phyloP scores from a whole-genome alignment of 2,329 filamentous ascomycete genomes.

The Colletotrichum tropicale region DNA sequence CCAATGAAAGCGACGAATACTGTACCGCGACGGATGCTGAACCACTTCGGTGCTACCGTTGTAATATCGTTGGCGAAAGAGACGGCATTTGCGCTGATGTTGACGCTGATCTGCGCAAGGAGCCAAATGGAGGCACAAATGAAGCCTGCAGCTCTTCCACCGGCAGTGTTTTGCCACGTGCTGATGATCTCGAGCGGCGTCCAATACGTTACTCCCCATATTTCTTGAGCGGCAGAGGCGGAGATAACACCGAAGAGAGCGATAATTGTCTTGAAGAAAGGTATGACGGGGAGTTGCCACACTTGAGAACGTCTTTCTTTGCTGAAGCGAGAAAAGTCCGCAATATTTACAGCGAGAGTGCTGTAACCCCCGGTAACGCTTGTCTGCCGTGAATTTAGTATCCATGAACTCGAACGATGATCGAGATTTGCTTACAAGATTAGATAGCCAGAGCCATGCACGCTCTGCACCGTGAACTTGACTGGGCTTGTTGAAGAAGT shows the following conservation, averaged over 20 bases:
- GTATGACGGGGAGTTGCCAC: conserved; percentile 24
- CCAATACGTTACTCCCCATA: neutral
- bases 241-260: neutral
- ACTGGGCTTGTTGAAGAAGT: neutral
- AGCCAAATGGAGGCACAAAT: neutral
- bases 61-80: neutral
- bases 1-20: neutral
- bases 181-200: neutral
- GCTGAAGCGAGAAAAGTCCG: conserved; percentile 38
- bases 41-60: neutral
- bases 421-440: neutral
- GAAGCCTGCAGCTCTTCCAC: neutral
- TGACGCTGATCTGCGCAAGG: neutral
- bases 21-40: neutral
- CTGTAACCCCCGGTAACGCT: conserved; percentile 54
- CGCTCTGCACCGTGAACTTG: neutral
- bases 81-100: neutral
- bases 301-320: conserved; percentile 49
- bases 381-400: neutral
- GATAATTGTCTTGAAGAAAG: neutral
- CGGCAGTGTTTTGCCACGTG: neutral
- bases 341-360: conserved; percentile 55
- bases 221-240: neutral
- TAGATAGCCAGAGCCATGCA: neutral
- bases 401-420: neutral